Evolutionary conservation across 768 basidiomycete genomes (phyloP), one percentile per base, ranked within the genome.

Genomic region (Clavaria fumosa): DNA sequence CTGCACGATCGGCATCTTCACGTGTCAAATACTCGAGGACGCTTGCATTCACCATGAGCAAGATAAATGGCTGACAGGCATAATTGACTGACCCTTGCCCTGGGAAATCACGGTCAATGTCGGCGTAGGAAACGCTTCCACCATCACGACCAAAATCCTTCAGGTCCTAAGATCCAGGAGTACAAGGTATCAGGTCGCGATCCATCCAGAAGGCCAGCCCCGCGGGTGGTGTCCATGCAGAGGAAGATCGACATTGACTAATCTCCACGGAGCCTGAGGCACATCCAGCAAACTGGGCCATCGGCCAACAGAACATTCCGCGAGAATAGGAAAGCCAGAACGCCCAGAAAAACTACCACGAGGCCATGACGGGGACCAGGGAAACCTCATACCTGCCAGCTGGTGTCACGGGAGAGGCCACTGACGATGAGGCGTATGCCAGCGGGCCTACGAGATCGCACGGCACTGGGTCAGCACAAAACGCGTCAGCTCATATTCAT

Each of bases 91-190:
- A 95, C 91, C 93, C 93, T 65, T 86, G 77, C 22, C 81, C 82
- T 18, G 83, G 75, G 44, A 57, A 55, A 51, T 90, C 79, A 26
- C 88, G 78, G 53, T 97, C 91, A 43, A 97, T 80, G 53, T 97
- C 93, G 28, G 93, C 89, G 50, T 83, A 96, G 14, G 83, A 85
- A 41, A 96, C 88, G 52, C 76, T 83, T 30, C 88, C 90, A 35
- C 84, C 85, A 51, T 88, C 79, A 43, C 93, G 85, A 48, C 90
- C 93, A 44, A 91, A 96, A 54, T 97, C 93, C 61, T 97, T 97
- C 55, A 97, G 64, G 55, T 97, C 93, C 93, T 97, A 68, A 51
- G 55, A 51, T 59, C 53, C n/a, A n/a, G n/a, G 57, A 59, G 58
- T 56, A 53, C 54, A 60, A 53, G 44, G 34, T 38, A 34, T 39